phyloP scores from a whole-genome alignment of 371 early-diverging fungal genomes.

The Mortierella sp. region DNA sequence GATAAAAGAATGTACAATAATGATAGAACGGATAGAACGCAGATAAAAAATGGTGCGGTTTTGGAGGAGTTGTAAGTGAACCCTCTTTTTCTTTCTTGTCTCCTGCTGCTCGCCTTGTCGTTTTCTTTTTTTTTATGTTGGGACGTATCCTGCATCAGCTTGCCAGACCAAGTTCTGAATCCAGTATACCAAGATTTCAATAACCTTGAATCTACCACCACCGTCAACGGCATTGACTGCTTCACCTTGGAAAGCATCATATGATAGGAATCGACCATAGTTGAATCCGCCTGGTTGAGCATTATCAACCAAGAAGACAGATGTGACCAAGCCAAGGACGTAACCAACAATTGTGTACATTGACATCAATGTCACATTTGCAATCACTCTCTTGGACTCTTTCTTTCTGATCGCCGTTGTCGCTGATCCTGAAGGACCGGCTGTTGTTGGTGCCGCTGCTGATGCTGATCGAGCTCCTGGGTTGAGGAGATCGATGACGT shows the following conservation, averaged over 20 bases:
- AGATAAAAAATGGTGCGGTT: neutral
- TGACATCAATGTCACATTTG: slow-evolving; percentile 47
- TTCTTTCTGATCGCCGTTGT: slow-evolving; percentile 22
- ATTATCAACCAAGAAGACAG: slow-evolving; percentile 53
- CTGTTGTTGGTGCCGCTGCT: neutral
- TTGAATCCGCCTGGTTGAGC: slow-evolving; percentile 26
- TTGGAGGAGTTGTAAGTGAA: neutral
- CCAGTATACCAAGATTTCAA: slow-evolving; percentile 50
- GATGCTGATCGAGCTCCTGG: slow-evolving; percentile 12
- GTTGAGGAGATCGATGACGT: slow-evolving; percentile 27
- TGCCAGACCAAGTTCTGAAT: slow-evolving; percentile 53
- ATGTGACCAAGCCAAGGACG: slow-evolving; percentile 47
- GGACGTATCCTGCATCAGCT: slow-evolving; percentile 40
- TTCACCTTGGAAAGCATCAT: slow-evolving; percentile 42
- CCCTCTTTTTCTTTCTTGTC: neutral
- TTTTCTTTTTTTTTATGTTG: slow-evolving; percentile 19
- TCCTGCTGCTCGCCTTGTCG: neutral
- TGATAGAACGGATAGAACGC: neutral
- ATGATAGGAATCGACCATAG: slow-evolving; percentile 32
- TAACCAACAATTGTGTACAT: slow-evolving; percentile 55
- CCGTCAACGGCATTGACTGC: slow-evolving; percentile 31
- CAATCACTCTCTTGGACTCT: slow-evolving; percentile 40
- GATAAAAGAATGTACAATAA: slow-evolving; percentile 5
- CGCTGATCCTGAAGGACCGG: slow-evolving; percentile 1
- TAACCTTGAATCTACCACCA: slow-evolving; percentile 40